A percentile compares a stretch with the other conserved stretches of the same genome.
Evolutionary conservation across 192 early-diverging fungal genomes (phyloP).

Genomic region (Cladochytrium replicatum): DNA sequence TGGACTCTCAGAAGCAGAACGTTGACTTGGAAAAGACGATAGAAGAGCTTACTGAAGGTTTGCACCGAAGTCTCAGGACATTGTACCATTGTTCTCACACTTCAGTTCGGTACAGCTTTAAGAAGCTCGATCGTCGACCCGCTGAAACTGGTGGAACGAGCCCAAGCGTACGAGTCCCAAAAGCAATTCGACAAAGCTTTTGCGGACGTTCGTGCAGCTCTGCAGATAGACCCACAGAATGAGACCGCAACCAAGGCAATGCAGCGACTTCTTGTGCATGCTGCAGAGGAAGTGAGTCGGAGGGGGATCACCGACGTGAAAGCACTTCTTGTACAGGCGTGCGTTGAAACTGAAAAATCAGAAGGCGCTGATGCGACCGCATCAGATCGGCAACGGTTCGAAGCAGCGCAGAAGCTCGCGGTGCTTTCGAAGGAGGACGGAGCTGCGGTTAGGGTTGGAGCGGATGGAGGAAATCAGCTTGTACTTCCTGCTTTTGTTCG

Average conservation of each 20-base stretch:
- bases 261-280: slow-evolving; percentile 15
- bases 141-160: slow-evolving; percentile 10
- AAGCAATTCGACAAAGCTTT: slow-evolving; percentile 19
- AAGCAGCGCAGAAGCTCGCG: slow-evolving; percentile 15
- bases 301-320: neutral
- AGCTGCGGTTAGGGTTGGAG: neutral
- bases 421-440: slow-evolving; percentile 5
- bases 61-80: too few species aligned
- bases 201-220: slow-evolving; percentile 10
- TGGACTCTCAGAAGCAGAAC: too few species aligned
- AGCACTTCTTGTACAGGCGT: slow-evolving; percentile 1
- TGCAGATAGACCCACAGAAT: slow-evolving; percentile 15
- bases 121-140: slow-evolving; percentile 7
- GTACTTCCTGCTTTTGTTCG: slow-evolving; percentile 7
- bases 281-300: slow-evolving; percentile 1
- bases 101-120: too few species aligned
- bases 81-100: too few species aligned
- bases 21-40: too few species aligned
- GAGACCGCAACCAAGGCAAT: slow-evolving; percentile 9
- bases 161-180: slow-evolving; percentile 2
- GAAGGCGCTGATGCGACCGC: neutral
- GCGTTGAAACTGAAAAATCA: neutral
- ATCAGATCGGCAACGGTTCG: slow-evolving; percentile 4
- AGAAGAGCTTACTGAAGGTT: too few species aligned
- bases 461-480: slow-evolving; percentile 9